Base-by-base conservation (phyloP, 495 filamentous ascomycete genomes). In the Aspergillus bertholletiae region DNA sequence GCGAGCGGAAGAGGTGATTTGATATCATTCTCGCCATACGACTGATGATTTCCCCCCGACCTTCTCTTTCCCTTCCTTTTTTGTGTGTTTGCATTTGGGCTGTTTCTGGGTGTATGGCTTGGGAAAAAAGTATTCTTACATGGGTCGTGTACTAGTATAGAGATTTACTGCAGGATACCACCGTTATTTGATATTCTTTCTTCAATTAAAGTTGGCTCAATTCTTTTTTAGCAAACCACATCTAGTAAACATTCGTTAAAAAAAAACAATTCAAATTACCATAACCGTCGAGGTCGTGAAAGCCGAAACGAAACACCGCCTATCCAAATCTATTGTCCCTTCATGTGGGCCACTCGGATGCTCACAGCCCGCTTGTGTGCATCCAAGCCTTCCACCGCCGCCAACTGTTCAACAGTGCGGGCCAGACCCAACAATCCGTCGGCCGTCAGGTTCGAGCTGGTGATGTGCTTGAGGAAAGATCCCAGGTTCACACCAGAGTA, bases 401-500 rank as follows among this genome's bases (percentile, higher is more conserved):
- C 94, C 23, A 98, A 74, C 65, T 88, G 87, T 89, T 96, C 96
- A 21, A 98, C 94, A 0, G 94, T 93, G 34, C 78, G 76, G 8
- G 94, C 87, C 0, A 98, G 86, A 61, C 90, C 90, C 55, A 80
- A 74, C 48, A 98, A 72, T 1, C 94, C 94, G 53, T 97, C 82
- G 20, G 84, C 83, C 0, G 92, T 95, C 57, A 98, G 78, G 69
- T 95, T 87, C 0, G 90, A 89, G 71, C 87, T 90, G 8, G 94
- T 98, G 64, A 98, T 93, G 73, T 97, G 90, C 76, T 98, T 98
- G 57, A 96, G 78, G 74, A 96, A 98, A 0, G 91, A 96, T 5
- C 83, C 91, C 1, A 98, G 84, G 68, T 96, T 98, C 57, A 98
- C 94, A 37, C 94, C 94, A 3, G 92, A 96, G 73, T 98, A 98